Evolutionary conservation across 106 monocot genomes (phyloP).

Genomic region (Dendrobium huoshanense): DNA sequence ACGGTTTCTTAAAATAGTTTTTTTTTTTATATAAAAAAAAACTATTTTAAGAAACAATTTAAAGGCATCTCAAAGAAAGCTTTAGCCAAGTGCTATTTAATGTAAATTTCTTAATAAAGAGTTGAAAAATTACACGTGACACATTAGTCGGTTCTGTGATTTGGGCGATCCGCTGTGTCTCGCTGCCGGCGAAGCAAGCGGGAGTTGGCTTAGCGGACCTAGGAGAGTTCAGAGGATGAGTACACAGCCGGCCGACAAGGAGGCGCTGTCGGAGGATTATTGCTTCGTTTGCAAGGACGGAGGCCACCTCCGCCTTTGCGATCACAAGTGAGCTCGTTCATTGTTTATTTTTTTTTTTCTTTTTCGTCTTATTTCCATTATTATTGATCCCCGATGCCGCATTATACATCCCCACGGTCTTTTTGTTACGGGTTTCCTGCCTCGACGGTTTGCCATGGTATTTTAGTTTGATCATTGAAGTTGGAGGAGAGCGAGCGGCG

Average conservation of each 20-base stretch:
- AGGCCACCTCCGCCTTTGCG: conserved; percentile 46
- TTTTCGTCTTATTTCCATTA: not conserved
- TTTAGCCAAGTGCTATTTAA: no score
- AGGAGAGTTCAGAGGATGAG: conserved; percentile 9
- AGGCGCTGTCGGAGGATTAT: conserved; percentile 38
- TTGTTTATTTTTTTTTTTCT: not conserved
- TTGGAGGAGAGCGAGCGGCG: not conserved
- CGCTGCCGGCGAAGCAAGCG: not conserved
- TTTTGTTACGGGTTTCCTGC: not conserved
- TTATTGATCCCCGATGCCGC: not conserved
- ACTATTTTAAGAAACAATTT: no score
- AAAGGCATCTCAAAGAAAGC: no score
- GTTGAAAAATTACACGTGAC: no score
- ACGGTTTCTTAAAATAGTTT: no score
- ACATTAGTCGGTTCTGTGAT: not conserved
- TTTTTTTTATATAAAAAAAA: no score
- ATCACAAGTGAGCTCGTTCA: conserved; percentile 39
- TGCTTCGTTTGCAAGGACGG: conserved; percentile 74
- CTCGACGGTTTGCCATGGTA: not conserved
- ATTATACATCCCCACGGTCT: not conserved
- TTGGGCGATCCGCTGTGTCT: not conserved
- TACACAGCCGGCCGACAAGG: conserved; percentile 10
- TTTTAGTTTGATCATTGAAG: not conserved
- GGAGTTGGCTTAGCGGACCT: not conserved
- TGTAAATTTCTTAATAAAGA: no score